Evolutionary conservation across 345 rosid genomes (phyloP), one percentile per base, ranked within the genome.

Genomic region (Aquilaria yunnanensis): DNA sequence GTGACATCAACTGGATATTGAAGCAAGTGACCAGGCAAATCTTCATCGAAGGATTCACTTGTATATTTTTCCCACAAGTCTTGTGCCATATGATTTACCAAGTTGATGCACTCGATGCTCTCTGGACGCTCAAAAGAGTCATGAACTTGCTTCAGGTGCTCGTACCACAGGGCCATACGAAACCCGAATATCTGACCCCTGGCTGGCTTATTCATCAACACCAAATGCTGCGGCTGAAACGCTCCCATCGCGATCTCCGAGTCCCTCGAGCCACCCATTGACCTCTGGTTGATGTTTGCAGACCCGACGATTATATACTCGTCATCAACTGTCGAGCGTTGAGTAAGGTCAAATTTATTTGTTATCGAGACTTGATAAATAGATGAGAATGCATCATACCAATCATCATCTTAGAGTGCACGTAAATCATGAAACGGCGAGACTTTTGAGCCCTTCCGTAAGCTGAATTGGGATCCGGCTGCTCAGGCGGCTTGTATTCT

Each of bases 231-330:
- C 2, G 96, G 96, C 37, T 92, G 96, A 70, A 75, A 89, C 47
- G 86, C 98, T 37, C 96, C 98, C 85, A 92, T 89, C 4, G 94
- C 95, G 1, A 92, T 85, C 75, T 89, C 98, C 0, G 96, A 66
- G 74, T 92, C 96, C 57, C 96, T 73, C 33, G 69, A 85, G 6
- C 98, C 98, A 47, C 85, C 95, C 96, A 92, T 85, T 53, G 98
- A 92, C 47, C 98, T 81, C 75, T 92, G 92, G 69, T 92, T 92
- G 56, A 92, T 85, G 78, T 92, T 92, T 5, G 98, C 94, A 2
- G 98, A 92, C 67, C 98, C 97, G 14, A 88, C 65, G 60, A 89
- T 85, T 76, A 92, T 82, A 80, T 89, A 92, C 69, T 92, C 96
- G 47, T 92, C 98, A 63, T 89, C 98, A 72, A 92, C 94, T 88